Evolutionary conservation across 2,329 filamentous ascomycete genomes (phyloP), one percentile per base, ranked within the genome.

Genomic region (Aureobasidium sp.): DNA sequence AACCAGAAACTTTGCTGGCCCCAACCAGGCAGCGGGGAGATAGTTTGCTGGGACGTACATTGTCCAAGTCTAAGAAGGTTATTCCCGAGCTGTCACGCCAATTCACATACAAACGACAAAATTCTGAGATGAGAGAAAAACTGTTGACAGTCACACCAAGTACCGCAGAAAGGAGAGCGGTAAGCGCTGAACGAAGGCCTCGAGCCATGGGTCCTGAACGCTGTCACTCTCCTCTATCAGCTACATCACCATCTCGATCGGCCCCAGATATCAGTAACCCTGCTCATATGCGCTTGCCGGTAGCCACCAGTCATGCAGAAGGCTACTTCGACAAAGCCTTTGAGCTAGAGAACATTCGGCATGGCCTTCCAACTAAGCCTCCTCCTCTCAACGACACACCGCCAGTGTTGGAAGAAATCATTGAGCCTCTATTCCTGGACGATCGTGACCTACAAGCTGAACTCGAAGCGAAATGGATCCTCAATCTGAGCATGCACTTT

Each of bases 401-500:
- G 34, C 42, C 44, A 14, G 6, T 51, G 35, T 32, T 51, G 6
- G 39, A 45, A 14, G 45, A 50, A 24, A 22, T 16, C 30, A 30
- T 14, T 7, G 66, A 67, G 16, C 62, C 62, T 6, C 64, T 65
- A 2, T 65, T 64, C 25, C 60, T 70, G 11, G 71, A 86, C 62
- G 80, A 86, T 50, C 73, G 76, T 49, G 75, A 81, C 61, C 79
- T 95, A 59, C 81, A 86, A 59, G 81, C 87, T 58, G 91, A 97
- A 68, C 78, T 96, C 53, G 90, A 96, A 64, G 80, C 78, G 56
- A 84, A 80, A 63, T 98, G 93, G 93, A 97, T 98, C 56, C 75
- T 98, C 61, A 98, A 98, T 65, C 78, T 97, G 56, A 96, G 90
- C 70, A 96, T 98, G 93, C 90, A 95, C 68, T 98, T 96, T 68